These are phyloP conservation scores for Penicillium sp. DNA, from an alignment of 2,329 filamentous ascomycete species.

Conservation along the genomic window DNA sequence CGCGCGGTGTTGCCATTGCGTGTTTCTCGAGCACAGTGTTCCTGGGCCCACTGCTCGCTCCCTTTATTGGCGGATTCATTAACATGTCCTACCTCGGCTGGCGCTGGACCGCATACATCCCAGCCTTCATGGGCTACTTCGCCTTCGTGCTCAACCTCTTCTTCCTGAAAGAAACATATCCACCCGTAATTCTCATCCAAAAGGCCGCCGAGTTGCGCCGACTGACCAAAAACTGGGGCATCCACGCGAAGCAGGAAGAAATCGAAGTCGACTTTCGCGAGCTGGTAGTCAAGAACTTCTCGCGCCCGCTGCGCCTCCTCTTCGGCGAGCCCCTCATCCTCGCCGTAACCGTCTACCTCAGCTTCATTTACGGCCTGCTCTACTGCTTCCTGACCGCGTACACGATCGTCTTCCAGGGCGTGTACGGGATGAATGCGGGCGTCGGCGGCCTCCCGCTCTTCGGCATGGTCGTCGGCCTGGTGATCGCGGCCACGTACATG, in stretches of 20 bases:
- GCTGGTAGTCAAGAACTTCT: slow-evolving; percentile 53
- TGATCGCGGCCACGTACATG: slow-evolving; percentile 70
- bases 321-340: slow-evolving; percentile 50
- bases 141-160: slow-evolving; percentile 39
- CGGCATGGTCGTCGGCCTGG: slow-evolving; percentile 76
- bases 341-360: slow-evolving; percentile 46
- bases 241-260: slow-evolving; percentile 59
- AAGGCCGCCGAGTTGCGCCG: slow-evolving; percentile 59
- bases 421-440: slow-evolving; percentile 73
- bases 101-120: slow-evolving; percentile 57
- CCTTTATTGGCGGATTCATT: slow-evolving; percentile 55
- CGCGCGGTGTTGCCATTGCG: slow-evolving; percentile 43
- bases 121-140: slow-evolving; percentile 56
- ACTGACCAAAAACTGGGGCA: slow-evolving; percentile 62
- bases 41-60: slow-evolving; percentile 56
- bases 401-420: slow-evolving; percentile 44
- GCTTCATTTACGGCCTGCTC: slow-evolving; percentile 43
- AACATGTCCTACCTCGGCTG: slow-evolving; percentile 51
- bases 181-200: slow-evolving; percentile 56
- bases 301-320: slow-evolving; percentile 46
- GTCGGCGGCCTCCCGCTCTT: slow-evolving; percentile 80
- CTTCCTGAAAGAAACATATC: slow-evolving; percentile 60
- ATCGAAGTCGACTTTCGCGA: slow-evolving; percentile 55
- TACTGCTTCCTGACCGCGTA: slow-evolving; percentile 42
- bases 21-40: slow-evolving; percentile 59